Conservation (phyloP, 257 asterid genomes). For the Penstemon newberryi region DNA sequence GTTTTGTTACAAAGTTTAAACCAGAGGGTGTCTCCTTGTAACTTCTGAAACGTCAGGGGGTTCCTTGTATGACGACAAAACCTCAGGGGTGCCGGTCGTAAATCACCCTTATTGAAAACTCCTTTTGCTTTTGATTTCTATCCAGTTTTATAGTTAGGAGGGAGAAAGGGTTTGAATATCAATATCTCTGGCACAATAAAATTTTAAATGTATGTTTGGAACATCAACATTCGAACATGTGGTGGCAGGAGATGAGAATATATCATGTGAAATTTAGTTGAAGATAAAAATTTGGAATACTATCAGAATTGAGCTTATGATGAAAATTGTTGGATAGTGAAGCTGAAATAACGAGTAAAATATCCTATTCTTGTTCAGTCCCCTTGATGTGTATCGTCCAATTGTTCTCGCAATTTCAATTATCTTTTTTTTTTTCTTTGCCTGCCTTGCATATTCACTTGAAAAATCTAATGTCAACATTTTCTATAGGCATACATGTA, state of each 20-base stretch:
- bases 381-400: constrained; percentile 7
- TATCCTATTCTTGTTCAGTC: constrained; percentile 6
- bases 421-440: constrained; percentile 19
- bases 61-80: too few relatives aligned
- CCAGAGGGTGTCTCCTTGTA: too few relatives aligned
- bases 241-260: constrained; percentile 13
- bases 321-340: not conserved
- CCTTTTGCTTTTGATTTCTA: not conserved
- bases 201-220: not conserved
- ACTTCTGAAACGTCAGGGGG: too few relatives aligned
- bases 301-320: constrained; percentile 3
- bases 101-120: not conserved
- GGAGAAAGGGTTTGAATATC: not conserved
- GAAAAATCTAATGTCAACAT: constrained; percentile 17
- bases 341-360: constrained; percentile 15
- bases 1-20: too few relatives aligned
- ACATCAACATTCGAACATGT: constrained; percentile 1
- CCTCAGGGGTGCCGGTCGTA: too few relatives aligned
- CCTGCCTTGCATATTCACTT: constrained; percentile 5
- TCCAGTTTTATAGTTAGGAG: constrained; percentile 11
- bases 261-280: constrained; percentile 9
- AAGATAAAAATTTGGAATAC: constrained; percentile 2
- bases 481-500: constrained; percentile 93
- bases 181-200: not conserved
- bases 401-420: constrained; percentile 9